phyloP scores from a whole-genome alignment of 2,329 filamentous ascomycete species.

The Apiospora phragmitis region DNA sequence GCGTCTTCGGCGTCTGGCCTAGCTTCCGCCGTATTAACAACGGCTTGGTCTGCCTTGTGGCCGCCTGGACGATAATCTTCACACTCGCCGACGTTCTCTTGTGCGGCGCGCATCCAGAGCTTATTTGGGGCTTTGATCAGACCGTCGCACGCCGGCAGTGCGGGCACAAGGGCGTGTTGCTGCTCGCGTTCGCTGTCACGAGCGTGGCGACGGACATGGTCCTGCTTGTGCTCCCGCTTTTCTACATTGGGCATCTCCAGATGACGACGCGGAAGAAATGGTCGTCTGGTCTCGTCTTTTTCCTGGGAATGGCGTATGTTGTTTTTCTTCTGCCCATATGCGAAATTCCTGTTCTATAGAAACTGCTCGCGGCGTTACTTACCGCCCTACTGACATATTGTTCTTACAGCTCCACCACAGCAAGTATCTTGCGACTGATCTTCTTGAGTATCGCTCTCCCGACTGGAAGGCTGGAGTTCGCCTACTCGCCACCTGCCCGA shows the following conservation, averaged over 20 bases:
- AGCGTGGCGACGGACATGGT: not conserved
- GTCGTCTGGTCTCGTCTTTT: not conserved
- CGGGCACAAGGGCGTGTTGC: not conserved
- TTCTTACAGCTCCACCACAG: not conserved
- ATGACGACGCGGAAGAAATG: not conserved
- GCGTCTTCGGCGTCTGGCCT: conserved; percentile 10
- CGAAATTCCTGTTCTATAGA: not conserved
- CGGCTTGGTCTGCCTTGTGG: not conserved
- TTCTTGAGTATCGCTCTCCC: not conserved
- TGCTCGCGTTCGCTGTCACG: not conserved
- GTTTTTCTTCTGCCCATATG: not conserved
- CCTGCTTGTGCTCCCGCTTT: not conserved
- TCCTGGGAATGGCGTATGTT: not conserved
- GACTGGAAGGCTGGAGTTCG: not conserved
- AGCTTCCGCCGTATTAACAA: not conserved
- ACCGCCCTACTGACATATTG: not conserved
- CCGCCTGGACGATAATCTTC: not conserved
- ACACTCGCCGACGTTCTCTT: not conserved
- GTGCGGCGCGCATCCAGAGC: not conserved
- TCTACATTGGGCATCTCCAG: not conserved
- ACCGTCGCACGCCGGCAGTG: not conserved
- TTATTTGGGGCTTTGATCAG: not conserved
- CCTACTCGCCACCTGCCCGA: not conserved
- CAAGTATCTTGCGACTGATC: not conserved
- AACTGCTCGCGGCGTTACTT: not conserved